phyloP scores from a whole-genome alignment of 345 rosid species.

The Carallia brachiata region DNA sequence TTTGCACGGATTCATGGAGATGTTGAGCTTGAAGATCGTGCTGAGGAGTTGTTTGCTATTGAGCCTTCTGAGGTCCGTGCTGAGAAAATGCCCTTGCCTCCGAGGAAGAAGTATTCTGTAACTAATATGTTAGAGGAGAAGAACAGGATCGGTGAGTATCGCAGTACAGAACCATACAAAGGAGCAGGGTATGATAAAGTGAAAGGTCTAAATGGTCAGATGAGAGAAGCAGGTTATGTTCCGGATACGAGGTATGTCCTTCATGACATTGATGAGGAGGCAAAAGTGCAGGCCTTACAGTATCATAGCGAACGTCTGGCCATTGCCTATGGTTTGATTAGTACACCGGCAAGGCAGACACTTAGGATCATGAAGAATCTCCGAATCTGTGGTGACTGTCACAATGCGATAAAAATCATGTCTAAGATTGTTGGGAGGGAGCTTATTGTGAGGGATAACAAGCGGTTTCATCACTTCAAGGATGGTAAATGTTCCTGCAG shows the following conservation, averaged over 20 bases:
- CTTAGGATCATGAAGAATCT: conserved; percentile 64
- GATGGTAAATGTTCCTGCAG: conserved; percentile 60
- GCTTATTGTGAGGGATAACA: conserved; percentile 62
- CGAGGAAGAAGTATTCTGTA: conserved; percentile 35
- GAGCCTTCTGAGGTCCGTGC: conserved; percentile 30
- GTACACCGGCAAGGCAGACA: conserved; percentile 56
- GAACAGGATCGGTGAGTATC: conserved; percentile 38
- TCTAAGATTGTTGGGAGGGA: conserved; percentile 62
- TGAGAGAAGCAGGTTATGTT: conserved; percentile 57
- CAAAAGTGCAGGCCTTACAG: conserved; percentile 57
- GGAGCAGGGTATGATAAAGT: conserved; percentile 24
- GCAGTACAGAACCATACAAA: conserved; percentile 37
- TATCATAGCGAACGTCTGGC: conserved; percentile 64
- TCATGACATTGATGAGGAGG: conserved; percentile 62
- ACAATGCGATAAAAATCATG: conserved; percentile 63
- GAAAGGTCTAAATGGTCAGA: conserved; percentile 57
- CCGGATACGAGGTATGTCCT: conserved; percentile 63
- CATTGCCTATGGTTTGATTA: conserved; percentile 61
- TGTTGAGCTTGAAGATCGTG: conserved; percentile 48
- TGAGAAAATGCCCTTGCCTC: conserved; percentile 27
- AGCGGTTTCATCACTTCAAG: conserved; percentile 61
- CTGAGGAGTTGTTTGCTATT: conserved; percentile 32
- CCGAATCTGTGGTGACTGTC: conserved; percentile 68
- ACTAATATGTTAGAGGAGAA: conserved; percentile 56
- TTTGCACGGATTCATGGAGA: conserved; percentile 53